Conservation (phyloP, 768 basidiomycete species). For the Panellus pusillus region DNA sequence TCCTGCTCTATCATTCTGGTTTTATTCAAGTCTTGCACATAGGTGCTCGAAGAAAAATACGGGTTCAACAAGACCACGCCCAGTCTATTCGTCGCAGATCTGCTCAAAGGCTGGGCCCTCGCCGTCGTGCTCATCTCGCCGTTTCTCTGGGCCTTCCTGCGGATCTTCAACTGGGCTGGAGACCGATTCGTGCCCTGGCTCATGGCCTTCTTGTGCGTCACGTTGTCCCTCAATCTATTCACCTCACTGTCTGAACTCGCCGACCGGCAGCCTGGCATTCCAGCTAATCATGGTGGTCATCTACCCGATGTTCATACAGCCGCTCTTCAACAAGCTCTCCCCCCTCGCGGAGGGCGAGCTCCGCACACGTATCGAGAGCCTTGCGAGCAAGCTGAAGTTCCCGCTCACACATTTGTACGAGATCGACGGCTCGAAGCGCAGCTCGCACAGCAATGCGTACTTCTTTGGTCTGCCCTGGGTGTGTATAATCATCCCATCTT, state of each 20-base stretch:
- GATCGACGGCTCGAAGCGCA: constrained; percentile 95
- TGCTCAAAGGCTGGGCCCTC: constrained; percentile 77
- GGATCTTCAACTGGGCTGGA: constrained; percentile 91
- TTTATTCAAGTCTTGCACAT: not conserved
- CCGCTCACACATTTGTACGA: constrained; percentile 94
- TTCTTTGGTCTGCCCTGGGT: constrained; percentile 98
- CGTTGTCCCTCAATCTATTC: not conserved
- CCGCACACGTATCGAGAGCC: constrained; percentile 69
- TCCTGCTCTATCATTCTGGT: not conserved
- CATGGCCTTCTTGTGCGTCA: constrained; percentile 84
- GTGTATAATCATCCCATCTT: constrained; percentile 23
- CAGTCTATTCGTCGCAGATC: constrained; percentile 70
- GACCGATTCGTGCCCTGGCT: constrained; percentile 91
- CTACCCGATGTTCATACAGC: constrained; percentile 88
- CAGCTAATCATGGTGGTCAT: constrained; percentile 82
- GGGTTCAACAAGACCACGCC: constrained; percentile 96
- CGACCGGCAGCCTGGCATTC: constrained; percentile 61
- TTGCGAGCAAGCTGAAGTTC: constrained; percentile 85
- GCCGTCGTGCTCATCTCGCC: constrained; percentile 76
- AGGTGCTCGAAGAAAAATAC: constrained; percentile 80
- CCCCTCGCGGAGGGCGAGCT: constrained; percentile 79
- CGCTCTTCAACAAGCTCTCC: constrained; percentile 96
- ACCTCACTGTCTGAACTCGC: not conserved
- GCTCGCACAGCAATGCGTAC: constrained; percentile 96
- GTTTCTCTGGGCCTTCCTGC: constrained; percentile 83